phyloP scores from a whole-genome alignment of 208 protist genomes.

The Leishmania major region DNA sequence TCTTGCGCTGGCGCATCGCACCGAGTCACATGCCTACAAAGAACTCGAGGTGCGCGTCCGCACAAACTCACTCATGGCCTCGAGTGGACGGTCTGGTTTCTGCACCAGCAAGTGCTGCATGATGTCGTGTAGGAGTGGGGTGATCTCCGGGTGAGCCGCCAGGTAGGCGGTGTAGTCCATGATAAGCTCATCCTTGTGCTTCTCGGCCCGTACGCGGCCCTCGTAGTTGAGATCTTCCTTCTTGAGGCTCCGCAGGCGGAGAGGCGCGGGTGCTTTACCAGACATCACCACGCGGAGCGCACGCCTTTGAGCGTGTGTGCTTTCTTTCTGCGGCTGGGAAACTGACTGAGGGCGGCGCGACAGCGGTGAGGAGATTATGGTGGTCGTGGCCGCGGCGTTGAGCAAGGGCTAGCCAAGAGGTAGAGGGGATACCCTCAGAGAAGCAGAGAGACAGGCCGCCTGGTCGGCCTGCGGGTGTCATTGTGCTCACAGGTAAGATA shows the following conservation, averaged over 20 bases:
- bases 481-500: background rate
- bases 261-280: background rate
- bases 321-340: background rate
- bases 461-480: background rate
- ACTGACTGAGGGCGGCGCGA: background rate
- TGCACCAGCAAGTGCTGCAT: constrained; percentile 66
- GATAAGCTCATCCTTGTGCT: constrained; percentile 49
- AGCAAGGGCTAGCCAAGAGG: no score
- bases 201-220: constrained; percentile 62
- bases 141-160: constrained; percentile 63
- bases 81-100: constrained; percentile 64
- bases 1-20: background rate
- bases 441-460: background rate
- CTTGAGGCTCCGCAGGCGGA: background rate
- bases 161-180: constrained; percentile 54
- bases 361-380: background rate
- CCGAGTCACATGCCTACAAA: background rate
- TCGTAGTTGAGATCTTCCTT: constrained; percentile 82
- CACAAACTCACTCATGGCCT: constrained; percentile 61
- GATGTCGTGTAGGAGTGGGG: constrained; percentile 63
- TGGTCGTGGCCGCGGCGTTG: background rate
- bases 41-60: constrained; percentile 29
- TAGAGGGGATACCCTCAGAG: background rate
- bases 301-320: background rate
- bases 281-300: constrained; percentile 10